phyloP scores from a whole-genome alignment of 2,329 filamentous ascomycete species.

The Hymenoscyphus infarciens region DNA sequence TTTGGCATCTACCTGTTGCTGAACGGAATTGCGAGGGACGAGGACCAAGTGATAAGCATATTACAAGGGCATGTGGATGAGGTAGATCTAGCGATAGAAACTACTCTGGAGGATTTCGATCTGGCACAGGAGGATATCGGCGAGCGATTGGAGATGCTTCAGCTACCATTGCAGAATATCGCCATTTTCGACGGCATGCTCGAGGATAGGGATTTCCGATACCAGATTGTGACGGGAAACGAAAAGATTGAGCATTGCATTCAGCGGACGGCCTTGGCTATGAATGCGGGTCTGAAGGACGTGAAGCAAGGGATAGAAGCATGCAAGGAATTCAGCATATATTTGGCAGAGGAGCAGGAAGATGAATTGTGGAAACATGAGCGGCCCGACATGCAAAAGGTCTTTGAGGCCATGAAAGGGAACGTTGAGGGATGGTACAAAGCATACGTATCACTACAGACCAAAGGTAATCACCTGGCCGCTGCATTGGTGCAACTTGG shows the following conservation, averaged over 20 bases:
- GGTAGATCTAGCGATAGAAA: constrained; percentile 85
- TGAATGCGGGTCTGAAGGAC: constrained; percentile 76
- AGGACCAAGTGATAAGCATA: constrained; percentile 82
- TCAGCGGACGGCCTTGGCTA: constrained; percentile 68
- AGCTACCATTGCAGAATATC: constrained; percentile 78
- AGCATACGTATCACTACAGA: constrained; percentile 72
- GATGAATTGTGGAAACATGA: constrained; percentile 57
- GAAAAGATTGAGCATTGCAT: constrained; percentile 89
- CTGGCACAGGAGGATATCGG: constrained; percentile 74
- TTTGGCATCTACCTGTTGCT: constrained; percentile 90
- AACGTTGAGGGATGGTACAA: constrained; percentile 89
- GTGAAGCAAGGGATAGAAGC: constrained; percentile 73
- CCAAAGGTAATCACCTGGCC: constrained; percentile 67
- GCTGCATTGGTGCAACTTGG: constrained; percentile 68
- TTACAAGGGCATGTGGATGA: constrained; percentile 91
- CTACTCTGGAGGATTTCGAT: constrained; percentile 79
- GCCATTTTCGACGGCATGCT: constrained; percentile 83
- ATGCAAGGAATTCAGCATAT: constrained; percentile 71
- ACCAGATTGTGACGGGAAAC: constrained; percentile 80
- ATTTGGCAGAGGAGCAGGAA: constrained; percentile 64
- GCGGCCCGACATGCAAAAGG: constrained; percentile 61
- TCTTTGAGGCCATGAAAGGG: constrained; percentile 85
- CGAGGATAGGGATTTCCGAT: constrained; percentile 76
- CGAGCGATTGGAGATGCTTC: constrained; percentile 74
- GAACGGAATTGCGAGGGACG: constrained; percentile 81